Percentiles rank a stretch among this genome's conserved stretches.
Evolutionary conservation across 1,284 basidiomycete genomes (phyloP).

Genomic region (Laetiporus sulphureus): DNA sequence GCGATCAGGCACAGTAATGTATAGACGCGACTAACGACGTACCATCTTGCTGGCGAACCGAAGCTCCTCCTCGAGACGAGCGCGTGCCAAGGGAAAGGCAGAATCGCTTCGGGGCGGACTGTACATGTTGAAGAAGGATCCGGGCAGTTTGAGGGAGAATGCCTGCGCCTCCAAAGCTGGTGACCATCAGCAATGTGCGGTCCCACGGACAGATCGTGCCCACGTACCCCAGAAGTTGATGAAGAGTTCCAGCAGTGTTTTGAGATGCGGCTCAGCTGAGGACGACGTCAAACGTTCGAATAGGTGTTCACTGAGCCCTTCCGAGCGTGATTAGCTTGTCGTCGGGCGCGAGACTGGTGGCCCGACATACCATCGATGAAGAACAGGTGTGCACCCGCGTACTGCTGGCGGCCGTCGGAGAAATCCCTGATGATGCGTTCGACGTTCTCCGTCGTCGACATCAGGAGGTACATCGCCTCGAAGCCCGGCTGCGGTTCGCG

Average conservation of each 20-base stretch:
- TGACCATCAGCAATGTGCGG: background rate
- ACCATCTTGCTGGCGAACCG: conserved; percentile 67
- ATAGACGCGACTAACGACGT: conserved; percentile 14
- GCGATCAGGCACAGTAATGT: background rate
- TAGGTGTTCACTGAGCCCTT: conserved; percentile 69
- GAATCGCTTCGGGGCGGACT: conserved; percentile 71
- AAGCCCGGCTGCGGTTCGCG: conserved; percentile 77
- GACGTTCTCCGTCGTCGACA: conserved; percentile 92
- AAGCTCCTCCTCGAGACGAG: conserved; percentile 79
- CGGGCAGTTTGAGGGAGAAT: conserved; percentile 74
- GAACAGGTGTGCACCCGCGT: conserved; percentile 88
- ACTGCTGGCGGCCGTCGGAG: conserved; percentile 59
- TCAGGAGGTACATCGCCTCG: conserved; percentile 90
- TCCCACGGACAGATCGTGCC: too few species aligned
- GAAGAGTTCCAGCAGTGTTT: conserved; percentile 76
- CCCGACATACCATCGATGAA: conserved; percentile 81
- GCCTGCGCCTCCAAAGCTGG: conserved; percentile 78
- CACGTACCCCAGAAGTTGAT: conserved; percentile 82
- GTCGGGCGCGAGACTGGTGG: background rate
- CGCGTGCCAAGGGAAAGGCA: conserved; percentile 52
- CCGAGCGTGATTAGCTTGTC: conserved; percentile 2
- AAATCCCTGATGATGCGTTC: conserved; percentile 90
- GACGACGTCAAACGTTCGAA: conserved; percentile 71
- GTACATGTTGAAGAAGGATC: conserved; percentile 82
- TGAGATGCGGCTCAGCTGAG: conserved; percentile 63